phyloP scores from a whole-genome alignment of 2,329 filamentous ascomycete genomes.

The Phaeosphaeria sp. region DNA sequence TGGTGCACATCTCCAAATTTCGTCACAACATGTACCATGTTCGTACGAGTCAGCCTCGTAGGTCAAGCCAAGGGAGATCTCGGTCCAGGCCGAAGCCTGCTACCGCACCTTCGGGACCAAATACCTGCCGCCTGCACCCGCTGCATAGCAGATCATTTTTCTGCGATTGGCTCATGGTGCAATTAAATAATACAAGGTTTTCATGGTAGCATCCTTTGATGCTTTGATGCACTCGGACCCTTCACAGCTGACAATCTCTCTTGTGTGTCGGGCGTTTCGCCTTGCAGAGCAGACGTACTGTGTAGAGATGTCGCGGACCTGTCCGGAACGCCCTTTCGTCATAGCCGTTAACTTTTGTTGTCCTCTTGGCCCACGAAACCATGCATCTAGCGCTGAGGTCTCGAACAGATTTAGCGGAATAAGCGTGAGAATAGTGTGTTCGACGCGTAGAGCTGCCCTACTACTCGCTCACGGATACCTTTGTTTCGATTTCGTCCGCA shows the following conservation, averaged over 20 bases:
- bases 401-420: not conserved
- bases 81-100: not conserved
- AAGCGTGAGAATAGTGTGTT: not conserved
- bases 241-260: too few species aligned
- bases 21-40: not conserved
- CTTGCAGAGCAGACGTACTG: too few species aligned
- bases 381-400: not conserved
- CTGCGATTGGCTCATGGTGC: not conserved
- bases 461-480: constrained; percentile 4
- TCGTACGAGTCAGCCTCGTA: not conserved
- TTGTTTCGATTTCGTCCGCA: constrained; percentile 17
- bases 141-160: not conserved
- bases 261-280: not conserved
- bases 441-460: constrained; percentile 11
- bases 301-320: not conserved
- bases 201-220: not conserved
- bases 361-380: constrained; percentile 2
- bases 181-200: not conserved
- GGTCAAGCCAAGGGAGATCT: not conserved
- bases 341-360: not conserved
- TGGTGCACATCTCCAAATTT: not conserved
- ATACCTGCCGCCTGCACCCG: not conserved
- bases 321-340: not conserved
- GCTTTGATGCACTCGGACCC: not conserved
- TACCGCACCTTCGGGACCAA: not conserved